A percentile compares a stretch with the other conserved stretches of the same genome.
These are phyloP conservation scores for Boechera stricta DNA, from an alignment of 345 rosid genomes.

Conservation along the genomic window DNA sequence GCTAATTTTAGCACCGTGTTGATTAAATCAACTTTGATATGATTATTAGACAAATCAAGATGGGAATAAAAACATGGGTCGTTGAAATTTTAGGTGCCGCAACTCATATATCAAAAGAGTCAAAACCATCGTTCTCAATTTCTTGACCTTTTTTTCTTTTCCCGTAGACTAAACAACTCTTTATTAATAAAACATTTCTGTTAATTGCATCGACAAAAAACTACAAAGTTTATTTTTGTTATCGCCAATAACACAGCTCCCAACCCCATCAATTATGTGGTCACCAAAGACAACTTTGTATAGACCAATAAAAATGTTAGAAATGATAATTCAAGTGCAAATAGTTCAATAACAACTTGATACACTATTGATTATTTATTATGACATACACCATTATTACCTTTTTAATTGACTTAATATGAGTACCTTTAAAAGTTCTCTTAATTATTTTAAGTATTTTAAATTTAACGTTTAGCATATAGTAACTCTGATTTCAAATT, in stretches of 20 bases:
- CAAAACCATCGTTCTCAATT: conserved; percentile 20
- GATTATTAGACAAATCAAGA: not conserved
- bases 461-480: not conserved
- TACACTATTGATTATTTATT: not conserved
- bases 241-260: conserved; percentile 33
- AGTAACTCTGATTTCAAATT: not conserved
- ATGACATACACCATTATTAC: not conserved
- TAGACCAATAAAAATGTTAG: conserved; percentile 14
- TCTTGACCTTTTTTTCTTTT: not conserved
- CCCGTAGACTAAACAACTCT: not conserved
- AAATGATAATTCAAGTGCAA: not conserved
- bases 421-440: not conserved
- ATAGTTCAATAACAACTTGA: not conserved
- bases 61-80: conserved; percentile 13
- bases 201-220: not conserved
- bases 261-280: conserved; percentile 37
- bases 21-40: not conserved
- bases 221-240: conserved; percentile 7
- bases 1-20: not conserved
- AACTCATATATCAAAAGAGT: conserved; percentile 2
- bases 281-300: conserved; percentile 33
- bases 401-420: conserved; percentile 6
- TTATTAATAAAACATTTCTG: not conserved
- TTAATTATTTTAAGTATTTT: not conserved
- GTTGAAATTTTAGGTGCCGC: not conserved